These are phyloP conservation scores for Geotrichum aggregatum DNA, from an alignment of 1,139 yeast species.

Conservation along the genomic window DNA sequence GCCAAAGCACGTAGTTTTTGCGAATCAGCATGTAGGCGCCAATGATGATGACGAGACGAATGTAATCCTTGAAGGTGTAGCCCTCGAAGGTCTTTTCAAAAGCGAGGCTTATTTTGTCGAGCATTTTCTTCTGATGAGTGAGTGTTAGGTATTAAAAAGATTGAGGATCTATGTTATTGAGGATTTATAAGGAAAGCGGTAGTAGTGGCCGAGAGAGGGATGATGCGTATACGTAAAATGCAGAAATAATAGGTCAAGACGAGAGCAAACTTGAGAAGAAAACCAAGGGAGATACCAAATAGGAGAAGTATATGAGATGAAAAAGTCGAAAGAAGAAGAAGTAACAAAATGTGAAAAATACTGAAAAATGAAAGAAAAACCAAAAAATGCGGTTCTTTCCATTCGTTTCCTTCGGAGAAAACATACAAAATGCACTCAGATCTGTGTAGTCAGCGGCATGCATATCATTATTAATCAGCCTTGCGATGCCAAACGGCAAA, in stretches of 20 bases:
- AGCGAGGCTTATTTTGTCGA: constrained; percentile 11
- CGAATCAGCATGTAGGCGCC: constrained; percentile 21
- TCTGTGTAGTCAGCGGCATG: too few species aligned
- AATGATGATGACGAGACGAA: constrained; percentile 20
- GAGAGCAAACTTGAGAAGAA: neutral
- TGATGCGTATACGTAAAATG: too few species aligned
- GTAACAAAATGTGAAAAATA: neutral
- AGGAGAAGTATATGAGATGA: neutral
- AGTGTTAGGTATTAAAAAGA: neutral
- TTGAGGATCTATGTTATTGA: neutral
- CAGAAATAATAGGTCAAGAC: too few species aligned
- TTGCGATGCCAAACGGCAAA: too few species aligned
- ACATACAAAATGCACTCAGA: too few species aligned
- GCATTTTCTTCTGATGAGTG: constrained; percentile 5
- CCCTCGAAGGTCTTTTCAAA: constrained; percentile 15
- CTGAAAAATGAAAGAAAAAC: neutral
- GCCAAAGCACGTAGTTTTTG: constrained; percentile 18
- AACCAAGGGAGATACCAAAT: neutral
- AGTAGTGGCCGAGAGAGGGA: too few species aligned
- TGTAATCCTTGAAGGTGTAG: constrained; percentile 19
- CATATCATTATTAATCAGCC: too few species aligned
- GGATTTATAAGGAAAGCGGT: neutral
- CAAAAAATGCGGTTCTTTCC: neutral
- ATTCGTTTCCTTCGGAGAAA: too few species aligned
- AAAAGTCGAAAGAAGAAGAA: neutral